These are phyloP conservation scores for Urtica urens DNA, from an alignment of 306 rosid genomes.

Conservation along the genomic window DNA sequence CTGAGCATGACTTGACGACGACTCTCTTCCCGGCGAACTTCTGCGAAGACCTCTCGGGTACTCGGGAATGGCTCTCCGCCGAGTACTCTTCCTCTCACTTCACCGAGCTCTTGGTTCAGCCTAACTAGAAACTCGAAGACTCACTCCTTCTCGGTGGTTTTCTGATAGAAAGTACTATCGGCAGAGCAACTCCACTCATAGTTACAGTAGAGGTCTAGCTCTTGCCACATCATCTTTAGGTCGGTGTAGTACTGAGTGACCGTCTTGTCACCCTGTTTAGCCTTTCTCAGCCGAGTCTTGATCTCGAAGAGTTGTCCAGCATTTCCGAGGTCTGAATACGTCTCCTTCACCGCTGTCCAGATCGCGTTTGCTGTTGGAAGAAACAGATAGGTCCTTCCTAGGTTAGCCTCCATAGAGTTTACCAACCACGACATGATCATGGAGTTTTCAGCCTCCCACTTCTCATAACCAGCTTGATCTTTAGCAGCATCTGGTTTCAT, in stretches of 20 bases:
- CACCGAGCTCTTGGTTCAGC: not conserved
- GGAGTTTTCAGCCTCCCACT: not conserved
- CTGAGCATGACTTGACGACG: not conserved
- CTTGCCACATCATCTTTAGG: not conserved
- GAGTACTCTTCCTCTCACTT: not conserved
- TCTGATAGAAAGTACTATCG: not conserved
- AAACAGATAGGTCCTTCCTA: too few relatives aligned
- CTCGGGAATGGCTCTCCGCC: not conserved
- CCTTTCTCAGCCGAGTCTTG: not conserved
- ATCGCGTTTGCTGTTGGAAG: not conserved
- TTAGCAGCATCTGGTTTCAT: not conserved
- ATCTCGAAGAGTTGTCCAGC: not conserved
- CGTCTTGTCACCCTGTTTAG: not conserved
- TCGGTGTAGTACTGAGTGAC: not conserved
- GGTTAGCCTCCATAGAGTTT: not conserved
- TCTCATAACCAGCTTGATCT: not conserved
- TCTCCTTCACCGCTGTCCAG: not conserved
- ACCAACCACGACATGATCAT: not conserved
- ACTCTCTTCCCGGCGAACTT: not conserved
- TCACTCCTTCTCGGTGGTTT: not conserved
- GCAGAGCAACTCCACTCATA: not conserved
- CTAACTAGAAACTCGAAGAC: not conserved
- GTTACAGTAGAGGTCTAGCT: not conserved
- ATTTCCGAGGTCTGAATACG: not conserved
- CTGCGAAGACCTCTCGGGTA: not conserved